Conservation (phyloP, 495 filamentous ascomycete genomes). For the Tuber magnatum region DNA sequence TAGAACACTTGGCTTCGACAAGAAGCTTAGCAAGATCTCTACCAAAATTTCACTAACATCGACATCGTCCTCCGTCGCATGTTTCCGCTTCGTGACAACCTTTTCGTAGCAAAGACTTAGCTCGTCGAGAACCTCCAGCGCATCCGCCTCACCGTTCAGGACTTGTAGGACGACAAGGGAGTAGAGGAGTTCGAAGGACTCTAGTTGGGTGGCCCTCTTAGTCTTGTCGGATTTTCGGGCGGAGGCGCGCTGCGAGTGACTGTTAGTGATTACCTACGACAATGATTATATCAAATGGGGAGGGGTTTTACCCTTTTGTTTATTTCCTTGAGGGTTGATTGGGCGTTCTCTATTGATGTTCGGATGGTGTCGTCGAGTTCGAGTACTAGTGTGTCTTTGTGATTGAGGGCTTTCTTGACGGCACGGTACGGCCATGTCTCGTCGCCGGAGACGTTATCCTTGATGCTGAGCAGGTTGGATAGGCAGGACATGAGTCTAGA, state of each 20-base stretch:
- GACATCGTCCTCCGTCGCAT: constrained; percentile 43
- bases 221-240: constrained; percentile 8
- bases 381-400: constrained; percentile 50
- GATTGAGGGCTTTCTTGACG: constrained; percentile 46
- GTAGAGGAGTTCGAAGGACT: constrained; percentile 72
- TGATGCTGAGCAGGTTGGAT: constrained; percentile 60
- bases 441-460: constrained; percentile 47
- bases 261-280: not conserved
- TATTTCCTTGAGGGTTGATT: constrained; percentile 60
- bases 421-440: constrained; percentile 48
- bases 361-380: constrained; percentile 56
- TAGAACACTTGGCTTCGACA: constrained; percentile 75
- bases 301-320: constrained; percentile 50
- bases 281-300: not conserved
- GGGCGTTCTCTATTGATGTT: constrained; percentile 54
- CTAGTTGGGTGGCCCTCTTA: constrained; percentile 37
- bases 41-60: constrained; percentile 69
- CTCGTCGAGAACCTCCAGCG: constrained; percentile 66
- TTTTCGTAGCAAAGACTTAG: constrained; percentile 64
- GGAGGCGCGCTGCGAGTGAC: constrained; percentile 1
- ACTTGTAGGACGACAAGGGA: constrained; percentile 79
- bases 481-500: constrained; percentile 60
- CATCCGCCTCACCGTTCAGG: constrained; percentile 82
- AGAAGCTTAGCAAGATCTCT: constrained; percentile 78
- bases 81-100: constrained; percentile 34